Evolutionary conservation across 2,329 filamentous ascomycete genomes (phyloP).

Genomic region (Elsinoe necatrix): DNA sequence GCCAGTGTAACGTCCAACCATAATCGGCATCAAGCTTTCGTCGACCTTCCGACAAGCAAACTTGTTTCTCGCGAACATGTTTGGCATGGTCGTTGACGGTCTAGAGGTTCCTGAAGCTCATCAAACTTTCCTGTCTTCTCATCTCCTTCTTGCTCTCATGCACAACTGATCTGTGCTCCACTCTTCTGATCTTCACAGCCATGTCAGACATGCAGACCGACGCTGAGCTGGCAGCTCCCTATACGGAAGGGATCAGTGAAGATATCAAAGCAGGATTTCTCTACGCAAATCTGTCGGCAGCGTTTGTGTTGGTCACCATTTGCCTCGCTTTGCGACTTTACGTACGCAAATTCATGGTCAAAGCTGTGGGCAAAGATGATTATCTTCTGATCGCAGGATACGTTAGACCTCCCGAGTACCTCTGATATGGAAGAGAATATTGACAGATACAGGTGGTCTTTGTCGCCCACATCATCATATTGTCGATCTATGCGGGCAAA

Average conservation of each 20-base stretch:
- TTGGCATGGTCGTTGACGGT: not conserved
- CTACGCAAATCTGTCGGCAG: not conserved
- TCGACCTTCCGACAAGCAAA: not conserved
- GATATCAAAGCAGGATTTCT: not conserved
- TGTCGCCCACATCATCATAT: not conserved
- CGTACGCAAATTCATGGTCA: constrained; percentile 1
- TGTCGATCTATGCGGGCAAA: not conserved
- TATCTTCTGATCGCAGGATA: constrained; percentile 11
- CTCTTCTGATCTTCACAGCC: not conserved
- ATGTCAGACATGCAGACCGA: not conserved
- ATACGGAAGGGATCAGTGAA: not conserved
- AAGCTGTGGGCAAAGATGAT: not conserved
- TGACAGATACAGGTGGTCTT: not conserved
- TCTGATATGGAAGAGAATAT: not conserved
- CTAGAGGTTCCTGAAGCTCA: not conserved
- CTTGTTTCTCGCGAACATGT: not conserved
- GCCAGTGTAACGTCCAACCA: not conserved
- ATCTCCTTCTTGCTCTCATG: not conserved
- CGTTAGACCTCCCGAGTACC: not conserved
- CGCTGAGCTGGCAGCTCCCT: not conserved
- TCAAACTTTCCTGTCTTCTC: not conserved
- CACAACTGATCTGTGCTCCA: not conserved
- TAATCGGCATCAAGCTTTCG: not conserved
- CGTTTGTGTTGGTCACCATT: not conserved
- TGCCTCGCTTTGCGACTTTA: not conserved